Conservation (phyloP, 306 rosid genomes). For the Crotalaria pallida region DNA sequence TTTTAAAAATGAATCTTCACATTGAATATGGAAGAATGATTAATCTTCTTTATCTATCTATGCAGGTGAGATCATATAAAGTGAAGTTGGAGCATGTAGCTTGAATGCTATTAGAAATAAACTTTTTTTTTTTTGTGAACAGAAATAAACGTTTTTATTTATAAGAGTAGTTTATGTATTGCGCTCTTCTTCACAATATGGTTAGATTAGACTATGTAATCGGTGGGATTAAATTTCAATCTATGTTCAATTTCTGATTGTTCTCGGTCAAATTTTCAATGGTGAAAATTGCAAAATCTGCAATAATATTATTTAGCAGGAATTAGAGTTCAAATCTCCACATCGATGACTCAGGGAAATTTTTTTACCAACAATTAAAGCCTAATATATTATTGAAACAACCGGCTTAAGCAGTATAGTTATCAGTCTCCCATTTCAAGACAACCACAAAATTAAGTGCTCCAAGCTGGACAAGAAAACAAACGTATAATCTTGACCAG, state of each 20-base stretch:
- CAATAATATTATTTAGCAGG: neutral
- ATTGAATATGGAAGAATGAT: neutral
- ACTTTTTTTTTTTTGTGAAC: neutral
- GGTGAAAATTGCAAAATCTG: neutral
- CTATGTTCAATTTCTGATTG: neutral
- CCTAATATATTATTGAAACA: too few species aligned
- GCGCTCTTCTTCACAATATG: constrained; percentile 22
- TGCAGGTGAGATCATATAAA: constrained; percentile 61
- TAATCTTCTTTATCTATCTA: neutral
- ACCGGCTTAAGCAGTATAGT: too few species aligned
- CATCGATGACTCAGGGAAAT: too few species aligned
- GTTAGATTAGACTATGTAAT: neutral
- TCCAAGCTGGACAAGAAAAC: too few species aligned
- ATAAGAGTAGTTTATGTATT: neutral
- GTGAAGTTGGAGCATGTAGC: constrained; percentile 11
- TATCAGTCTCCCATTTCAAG: too few species aligned
- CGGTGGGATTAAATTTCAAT: neutral
- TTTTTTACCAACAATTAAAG: too few species aligned
- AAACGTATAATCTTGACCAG: too few species aligned
- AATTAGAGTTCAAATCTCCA: neutral
- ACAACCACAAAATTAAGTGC: too few species aligned
- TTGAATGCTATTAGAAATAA: constrained; percentile 27
- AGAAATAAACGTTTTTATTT: constrained; percentile 26
- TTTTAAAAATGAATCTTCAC: neutral
- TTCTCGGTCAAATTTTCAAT: neutral